Evolutionary conservation across 768 basidiomycete species (phyloP), one percentile per base, ranked within the genome.

Genomic region (Suillus fuscotomentosus): DNA sequence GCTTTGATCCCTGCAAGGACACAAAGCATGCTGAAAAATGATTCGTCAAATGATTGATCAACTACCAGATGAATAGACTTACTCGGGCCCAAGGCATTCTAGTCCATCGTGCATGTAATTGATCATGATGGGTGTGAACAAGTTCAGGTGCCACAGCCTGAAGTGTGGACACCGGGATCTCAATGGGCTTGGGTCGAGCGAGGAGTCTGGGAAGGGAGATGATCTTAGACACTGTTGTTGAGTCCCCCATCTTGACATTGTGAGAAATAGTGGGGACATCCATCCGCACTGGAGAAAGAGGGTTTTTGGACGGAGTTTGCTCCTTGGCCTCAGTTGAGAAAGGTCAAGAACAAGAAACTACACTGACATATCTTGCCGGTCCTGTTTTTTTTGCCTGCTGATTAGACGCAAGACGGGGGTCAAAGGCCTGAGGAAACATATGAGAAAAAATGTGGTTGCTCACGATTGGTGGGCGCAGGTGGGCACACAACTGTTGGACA

Each of bases 341-440:
- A 27, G 27, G 27, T 27, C 27, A 27, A 27, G 27, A 27, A 27
- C 27, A 27, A 27, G 27, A 27, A 27, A 27, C 27, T 27, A 27
- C 27, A 27, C 27, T 27, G 27, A 27, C 27, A 27, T 27, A 27
- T 27, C 27, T 27, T 27, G 27, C 27, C 27, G 27, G 27, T 27
- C 27, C 27, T 27, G 27, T 27, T 27, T 27, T 27, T 27, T 27
- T 27, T 27, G 27, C 27, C 27, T 27, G 27, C 27, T 27, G 27
- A 27, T 27, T 27, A 27, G 27, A 27, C 2, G 27, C 85, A 13
- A 90, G 76, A 70, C 87, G 86, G 70, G 27, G 27, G 27, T 27
- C 27, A 27, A 27, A 27, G 27, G 27, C 27, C 27, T 27, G 27
- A 27, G 27, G 27, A 27, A 27, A 27, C 27, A 27, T 27, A 27